phyloP scores from a whole-genome alignment of 1,284 basidiomycete genomes.

The Ganoderma leucocontextum region DNA sequence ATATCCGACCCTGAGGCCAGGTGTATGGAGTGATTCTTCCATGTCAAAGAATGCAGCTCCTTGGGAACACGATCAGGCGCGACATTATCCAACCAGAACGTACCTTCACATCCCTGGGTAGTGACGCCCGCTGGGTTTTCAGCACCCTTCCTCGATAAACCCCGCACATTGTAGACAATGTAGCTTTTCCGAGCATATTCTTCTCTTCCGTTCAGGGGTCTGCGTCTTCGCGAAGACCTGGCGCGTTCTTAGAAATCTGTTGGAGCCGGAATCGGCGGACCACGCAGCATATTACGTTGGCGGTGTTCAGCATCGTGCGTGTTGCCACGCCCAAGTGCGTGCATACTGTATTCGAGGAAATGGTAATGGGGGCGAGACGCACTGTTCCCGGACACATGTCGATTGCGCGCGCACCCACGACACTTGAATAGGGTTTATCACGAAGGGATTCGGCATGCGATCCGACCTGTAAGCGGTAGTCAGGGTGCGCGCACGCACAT shows the following conservation, averaged over 20 bases:
- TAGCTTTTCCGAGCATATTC: background rate
- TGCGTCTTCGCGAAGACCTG: constrained; percentile 7
- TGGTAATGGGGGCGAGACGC: background rate
- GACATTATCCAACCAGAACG: background rate
- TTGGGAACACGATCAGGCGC: background rate
- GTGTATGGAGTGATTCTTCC: background rate
- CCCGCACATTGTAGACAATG: background rate
- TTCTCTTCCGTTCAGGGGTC: background rate
- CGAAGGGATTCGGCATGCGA: background rate
- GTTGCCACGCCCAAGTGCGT: constrained; percentile 4
- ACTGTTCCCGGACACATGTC: background rate
- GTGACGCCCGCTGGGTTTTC: background rate
- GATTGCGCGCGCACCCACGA: background rate
- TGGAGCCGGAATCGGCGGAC: background rate
- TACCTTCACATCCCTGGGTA: background rate
- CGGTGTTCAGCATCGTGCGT: background rate
- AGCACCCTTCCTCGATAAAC: background rate
- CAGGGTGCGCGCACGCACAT: background rate
- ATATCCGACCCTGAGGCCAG: background rate
- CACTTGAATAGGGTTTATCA: background rate
- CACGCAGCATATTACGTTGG: background rate
- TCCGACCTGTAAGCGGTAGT: background rate
- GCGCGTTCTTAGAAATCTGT: constrained; percentile 3
- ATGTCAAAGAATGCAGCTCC: background rate
- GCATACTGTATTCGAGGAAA: background rate